These are phyloP conservation scores for Coemansia sp. DNA, from an alignment of 192 early-diverging fungal genomes.

Conservation along the genomic window DNA sequence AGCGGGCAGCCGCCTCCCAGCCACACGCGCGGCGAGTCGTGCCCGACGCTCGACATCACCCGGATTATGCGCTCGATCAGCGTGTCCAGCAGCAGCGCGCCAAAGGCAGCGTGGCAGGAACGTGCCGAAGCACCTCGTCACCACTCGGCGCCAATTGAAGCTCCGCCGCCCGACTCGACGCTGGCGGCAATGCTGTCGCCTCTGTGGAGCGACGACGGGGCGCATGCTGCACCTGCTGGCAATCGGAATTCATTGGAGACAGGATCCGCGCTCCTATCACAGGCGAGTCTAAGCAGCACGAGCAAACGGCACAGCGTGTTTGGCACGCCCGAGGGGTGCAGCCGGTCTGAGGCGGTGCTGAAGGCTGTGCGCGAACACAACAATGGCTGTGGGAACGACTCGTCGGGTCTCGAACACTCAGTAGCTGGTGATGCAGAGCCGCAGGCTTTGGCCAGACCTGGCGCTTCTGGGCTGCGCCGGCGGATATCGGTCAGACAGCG, in stretches of 20 bases:
- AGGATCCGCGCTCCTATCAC: not conserved
- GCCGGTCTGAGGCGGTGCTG: not conserved
- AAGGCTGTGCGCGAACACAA: not conserved
- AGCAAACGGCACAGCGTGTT: not conserved
- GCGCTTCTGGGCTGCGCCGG: constrained; percentile 30
- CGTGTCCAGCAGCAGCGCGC: constrained; percentile 21
- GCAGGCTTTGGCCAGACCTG: not conserved
- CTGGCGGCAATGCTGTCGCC: constrained; percentile 9
- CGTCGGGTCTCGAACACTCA: not conserved
- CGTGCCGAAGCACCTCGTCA: not conserved
- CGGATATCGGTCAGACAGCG: constrained; percentile 23
- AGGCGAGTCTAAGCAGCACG: not conserved
- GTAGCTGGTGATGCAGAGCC: not conserved
- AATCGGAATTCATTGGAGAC: constrained; percentile 1
- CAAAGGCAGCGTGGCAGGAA: not conserved
- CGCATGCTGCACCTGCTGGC: constrained; percentile 4
- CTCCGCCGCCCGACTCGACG: constrained; percentile 4
- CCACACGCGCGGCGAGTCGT: constrained; percentile 39
- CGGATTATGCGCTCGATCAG: constrained; percentile 50
- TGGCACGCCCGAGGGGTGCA: constrained; percentile 2
- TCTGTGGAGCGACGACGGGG: constrained; percentile 7
- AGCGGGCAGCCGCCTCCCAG: constrained; percentile 20
- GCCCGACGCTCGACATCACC: constrained; percentile 42
- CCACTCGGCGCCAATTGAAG: not conserved
- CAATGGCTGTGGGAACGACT: not conserved